phyloP scores from a whole-genome alignment of 768 basidiomycete genomes.

The Mrakia gelida region DNA sequence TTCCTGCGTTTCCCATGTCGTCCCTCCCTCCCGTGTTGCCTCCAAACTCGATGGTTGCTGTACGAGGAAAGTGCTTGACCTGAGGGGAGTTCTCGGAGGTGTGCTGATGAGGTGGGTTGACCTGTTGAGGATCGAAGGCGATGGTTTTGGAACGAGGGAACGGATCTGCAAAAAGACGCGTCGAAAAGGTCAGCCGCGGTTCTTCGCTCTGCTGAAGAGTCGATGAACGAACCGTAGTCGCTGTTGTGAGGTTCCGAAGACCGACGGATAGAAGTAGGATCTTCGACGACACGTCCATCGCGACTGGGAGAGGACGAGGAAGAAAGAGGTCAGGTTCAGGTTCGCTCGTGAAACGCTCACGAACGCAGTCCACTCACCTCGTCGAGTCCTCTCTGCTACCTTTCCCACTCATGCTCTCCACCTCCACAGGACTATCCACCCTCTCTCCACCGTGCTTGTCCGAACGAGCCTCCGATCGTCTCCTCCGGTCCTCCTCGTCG shows the following conservation, averaged over 20 bases:
- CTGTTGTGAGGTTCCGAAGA: too few relatives aligned
- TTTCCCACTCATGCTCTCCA: neutral
- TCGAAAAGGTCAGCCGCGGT: neutral
- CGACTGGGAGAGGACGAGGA: neutral
- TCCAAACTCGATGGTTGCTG: constrained; percentile 34
- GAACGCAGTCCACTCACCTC: neutral
- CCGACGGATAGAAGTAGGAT: neutral
- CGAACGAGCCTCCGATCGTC: neutral
- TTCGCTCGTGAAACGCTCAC: neutral
- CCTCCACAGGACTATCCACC: neutral
- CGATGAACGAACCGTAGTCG: too few relatives aligned
- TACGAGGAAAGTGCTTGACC: constrained; percentile 35
- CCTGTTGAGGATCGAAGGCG: constrained; percentile 40
- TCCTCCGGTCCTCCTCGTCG: neutral
- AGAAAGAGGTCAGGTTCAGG: neutral
- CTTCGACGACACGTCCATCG: neutral
- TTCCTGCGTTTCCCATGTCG: constrained; percentile 13
- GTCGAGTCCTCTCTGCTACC: neutral
- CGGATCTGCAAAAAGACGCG: constrained; percentile 33
- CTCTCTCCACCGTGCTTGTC: neutral
- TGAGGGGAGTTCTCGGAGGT: constrained; percentile 6
- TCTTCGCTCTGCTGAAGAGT: too few relatives aligned
- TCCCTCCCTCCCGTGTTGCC: constrained; percentile 1
- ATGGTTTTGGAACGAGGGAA: constrained; percentile 46
- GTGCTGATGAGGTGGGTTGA: constrained; percentile 23